Conservation (phyloP, 2,329 filamentous ascomycete species). For the Ophiostoma ulmi region DNA sequence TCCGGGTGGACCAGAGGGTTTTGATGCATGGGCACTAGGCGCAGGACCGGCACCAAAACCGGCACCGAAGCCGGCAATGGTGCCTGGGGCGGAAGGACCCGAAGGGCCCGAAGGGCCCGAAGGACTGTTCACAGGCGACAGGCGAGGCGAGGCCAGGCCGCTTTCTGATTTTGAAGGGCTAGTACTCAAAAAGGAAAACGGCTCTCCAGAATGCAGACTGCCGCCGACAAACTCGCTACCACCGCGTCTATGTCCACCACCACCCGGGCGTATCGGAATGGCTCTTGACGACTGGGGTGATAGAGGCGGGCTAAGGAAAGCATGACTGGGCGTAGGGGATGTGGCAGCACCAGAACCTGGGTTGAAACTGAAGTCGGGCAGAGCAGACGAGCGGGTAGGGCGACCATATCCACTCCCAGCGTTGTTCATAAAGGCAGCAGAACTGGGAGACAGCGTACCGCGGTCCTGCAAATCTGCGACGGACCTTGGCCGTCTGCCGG, state of each 20-base stretch:
- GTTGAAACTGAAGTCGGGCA: slow-evolving; percentile 55
- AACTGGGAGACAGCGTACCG: slow-evolving; percentile 22
- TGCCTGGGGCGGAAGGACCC: background rate
- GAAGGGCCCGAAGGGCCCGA: slow-evolving; percentile 28
- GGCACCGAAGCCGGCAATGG: background rate
- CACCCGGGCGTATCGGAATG: slow-evolving; percentile 50
- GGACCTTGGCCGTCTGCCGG: slow-evolving; percentile 49
- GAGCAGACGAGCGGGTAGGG: slow-evolving; percentile 38
- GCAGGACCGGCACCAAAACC: background rate
- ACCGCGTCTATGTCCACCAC: slow-evolving; percentile 72
- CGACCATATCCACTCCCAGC: slow-evolving; percentile 16
- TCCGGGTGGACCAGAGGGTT: slow-evolving; percentile 25
- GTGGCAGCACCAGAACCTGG: slow-evolving; percentile 31
- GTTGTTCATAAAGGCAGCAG: background rate
- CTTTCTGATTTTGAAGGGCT: slow-evolving; percentile 63
- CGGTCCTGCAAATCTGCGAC: slow-evolving; percentile 44
- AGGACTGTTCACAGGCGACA: slow-evolving; percentile 44
- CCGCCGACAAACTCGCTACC: slow-evolving; percentile 85
- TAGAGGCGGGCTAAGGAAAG: slow-evolving; percentile 50
- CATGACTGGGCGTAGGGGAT: slow-evolving; percentile 33
- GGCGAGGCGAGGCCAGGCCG: slow-evolving; percentile 52
- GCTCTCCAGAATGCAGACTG: slow-evolving; percentile 54
- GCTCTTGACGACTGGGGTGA: slow-evolving; percentile 49
- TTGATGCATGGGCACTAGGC: background rate
- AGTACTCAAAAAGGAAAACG: slow-evolving; percentile 59